Percentiles rank a stretch among this genome's conserved stretches.
Evolutionary conservation across 2,329 filamentous ascomycete genomes (phyloP).

Genomic region (Apiospora rasikravindrae): DNA sequence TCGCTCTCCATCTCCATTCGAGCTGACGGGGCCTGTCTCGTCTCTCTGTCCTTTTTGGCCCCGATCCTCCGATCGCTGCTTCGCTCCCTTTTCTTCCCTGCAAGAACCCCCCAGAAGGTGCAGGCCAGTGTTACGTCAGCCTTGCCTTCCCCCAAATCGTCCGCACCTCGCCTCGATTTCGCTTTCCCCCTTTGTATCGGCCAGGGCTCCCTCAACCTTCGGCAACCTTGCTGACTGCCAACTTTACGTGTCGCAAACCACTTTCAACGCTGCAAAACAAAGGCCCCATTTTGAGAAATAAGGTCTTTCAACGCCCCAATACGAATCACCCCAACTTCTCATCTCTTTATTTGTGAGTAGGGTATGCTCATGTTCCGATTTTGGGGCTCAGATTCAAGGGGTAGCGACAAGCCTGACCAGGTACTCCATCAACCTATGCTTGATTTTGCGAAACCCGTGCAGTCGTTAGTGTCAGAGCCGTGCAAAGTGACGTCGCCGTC

Average conservation of each 20-base stretch:
- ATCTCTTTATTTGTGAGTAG: conserved; percentile 27
- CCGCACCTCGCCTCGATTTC: conserved; percentile 31
- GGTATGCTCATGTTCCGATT: conserved; percentile 66
- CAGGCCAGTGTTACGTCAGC: conserved; percentile 39
- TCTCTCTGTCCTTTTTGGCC: conserved; percentile 16
- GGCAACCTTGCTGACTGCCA: conserved; percentile 18
- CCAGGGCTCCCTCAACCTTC: conserved; percentile 19
- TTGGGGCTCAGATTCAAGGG: conserved; percentile 63
- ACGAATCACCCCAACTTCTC: conserved; percentile 26
- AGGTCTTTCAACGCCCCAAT: conserved; percentile 9
- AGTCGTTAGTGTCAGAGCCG: conserved; percentile 38
- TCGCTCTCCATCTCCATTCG: background rate
- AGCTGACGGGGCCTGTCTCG: conserved; percentile 5
- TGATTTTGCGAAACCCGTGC: conserved; percentile 40
- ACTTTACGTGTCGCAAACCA: conserved; percentile 9
- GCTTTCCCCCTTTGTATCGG: conserved; percentile 29
- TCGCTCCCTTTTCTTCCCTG: conserved; percentile 20
- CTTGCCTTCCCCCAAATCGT: conserved; percentile 33
- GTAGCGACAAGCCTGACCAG: conserved; percentile 57
- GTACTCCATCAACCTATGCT: conserved; percentile 45
- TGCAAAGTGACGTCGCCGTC: conserved; percentile 32
- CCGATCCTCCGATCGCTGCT: conserved; percentile 25
- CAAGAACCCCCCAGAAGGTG: conserved; percentile 24
- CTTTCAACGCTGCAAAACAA: conserved; percentile 19
- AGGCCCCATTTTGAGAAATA: background rate